Percentiles rank a stretch among this genome's conserved stretches.
Conservation (phyloP, 192 early-diverging fungal species). For the Mortierella alpina region DNA sequence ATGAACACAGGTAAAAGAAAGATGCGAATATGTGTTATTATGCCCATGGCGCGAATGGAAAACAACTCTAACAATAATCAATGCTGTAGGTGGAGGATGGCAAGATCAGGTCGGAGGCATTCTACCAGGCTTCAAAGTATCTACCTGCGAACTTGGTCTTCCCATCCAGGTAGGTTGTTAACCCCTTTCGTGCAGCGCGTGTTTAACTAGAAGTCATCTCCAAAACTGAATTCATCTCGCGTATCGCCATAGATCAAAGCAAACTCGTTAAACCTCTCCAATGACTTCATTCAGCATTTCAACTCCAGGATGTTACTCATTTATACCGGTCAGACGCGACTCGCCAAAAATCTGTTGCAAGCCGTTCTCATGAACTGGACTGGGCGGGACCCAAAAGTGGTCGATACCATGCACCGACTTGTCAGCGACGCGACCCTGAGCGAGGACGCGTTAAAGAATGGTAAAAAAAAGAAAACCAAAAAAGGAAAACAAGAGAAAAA, state of each 20-base stretch:
- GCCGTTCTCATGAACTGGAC: slow-evolving; percentile 47
- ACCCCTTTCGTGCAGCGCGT: neutral
- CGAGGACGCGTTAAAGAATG: slow-evolving; percentile 27
- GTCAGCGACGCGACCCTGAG: slow-evolving; percentile 21
- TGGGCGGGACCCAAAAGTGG: slow-evolving; percentile 15
- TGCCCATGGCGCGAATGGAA: neutral
- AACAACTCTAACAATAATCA: neutral
- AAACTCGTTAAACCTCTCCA: slow-evolving; percentile 12
- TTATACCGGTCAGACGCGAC: slow-evolving; percentile 43
- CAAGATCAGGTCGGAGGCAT: slow-evolving; percentile 50
- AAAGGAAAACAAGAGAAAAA: neutral
- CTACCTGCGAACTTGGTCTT: slow-evolving; percentile 23
- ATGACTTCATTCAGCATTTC: slow-evolving; percentile 10
- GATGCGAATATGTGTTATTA: neutral
- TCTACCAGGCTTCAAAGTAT: slow-evolving; percentile 35
- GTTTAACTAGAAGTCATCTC: no score
- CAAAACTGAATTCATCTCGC: neutral
- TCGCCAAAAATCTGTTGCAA: slow-evolving; percentile 48
- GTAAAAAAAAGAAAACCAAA: slow-evolving; percentile 4
- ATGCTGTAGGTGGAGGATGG: slow-evolving; percentile 41
- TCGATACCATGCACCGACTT: slow-evolving; percentile 41
- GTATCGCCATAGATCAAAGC: slow-evolving; percentile 14
- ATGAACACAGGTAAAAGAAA: slow-evolving; percentile 38
- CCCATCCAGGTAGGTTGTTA: slow-evolving; percentile 29
- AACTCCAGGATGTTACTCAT: slow-evolving; percentile 34